Conservation (phyloP, 441 rosid genomes). For the Francoa sonchifolia region DNA sequence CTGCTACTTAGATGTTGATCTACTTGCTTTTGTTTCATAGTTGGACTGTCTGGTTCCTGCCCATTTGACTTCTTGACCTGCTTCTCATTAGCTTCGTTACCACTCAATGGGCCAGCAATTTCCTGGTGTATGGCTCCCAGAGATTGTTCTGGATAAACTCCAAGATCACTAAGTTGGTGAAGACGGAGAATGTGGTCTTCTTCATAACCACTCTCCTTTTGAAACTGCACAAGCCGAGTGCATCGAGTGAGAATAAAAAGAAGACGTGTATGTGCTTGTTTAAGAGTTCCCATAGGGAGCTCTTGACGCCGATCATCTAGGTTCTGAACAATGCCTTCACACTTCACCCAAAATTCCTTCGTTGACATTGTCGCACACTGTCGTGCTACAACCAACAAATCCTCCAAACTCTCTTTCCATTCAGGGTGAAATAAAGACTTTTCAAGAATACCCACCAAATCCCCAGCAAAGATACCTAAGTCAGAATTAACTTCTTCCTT, state of each 20-base stretch:
- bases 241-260: slow-evolving; percentile 91
- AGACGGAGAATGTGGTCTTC: slow-evolving; percentile 65
- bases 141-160: slow-evolving; percentile 76
- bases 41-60: slow-evolving; percentile 20
- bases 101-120: slow-evolving; percentile 29
- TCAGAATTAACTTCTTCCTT: slow-evolving; percentile 93
- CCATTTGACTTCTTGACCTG: slow-evolving; percentile 27
- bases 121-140: slow-evolving; percentile 47
- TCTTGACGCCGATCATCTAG: slow-evolving; percentile 92
- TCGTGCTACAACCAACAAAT: slow-evolving; percentile 64
- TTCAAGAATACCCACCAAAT: slow-evolving; percentile 75
- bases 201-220: slow-evolving; percentile 81
- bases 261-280: slow-evolving; percentile 89
- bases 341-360: slow-evolving; percentile 72
- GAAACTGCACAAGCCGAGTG: slow-evolving; percentile 92
- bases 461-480: slow-evolving; percentile 83
- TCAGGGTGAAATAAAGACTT: slow-evolving; percentile 54
- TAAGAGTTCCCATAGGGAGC: slow-evolving; percentile 77
- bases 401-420: slow-evolving; percentile 71
- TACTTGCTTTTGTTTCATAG: slow-evolving; percentile 23
- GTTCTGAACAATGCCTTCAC: slow-evolving; percentile 81
- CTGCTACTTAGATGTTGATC: slow-evolving; percentile 26
- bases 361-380: slow-evolving; percentile 78
- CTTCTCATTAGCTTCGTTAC: slow-evolving; percentile 30
- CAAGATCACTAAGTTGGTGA: slow-evolving; percentile 87